phyloP scores from a whole-genome alignment of 805 yeast species.

The Pachysolen tannophilus region DNA sequence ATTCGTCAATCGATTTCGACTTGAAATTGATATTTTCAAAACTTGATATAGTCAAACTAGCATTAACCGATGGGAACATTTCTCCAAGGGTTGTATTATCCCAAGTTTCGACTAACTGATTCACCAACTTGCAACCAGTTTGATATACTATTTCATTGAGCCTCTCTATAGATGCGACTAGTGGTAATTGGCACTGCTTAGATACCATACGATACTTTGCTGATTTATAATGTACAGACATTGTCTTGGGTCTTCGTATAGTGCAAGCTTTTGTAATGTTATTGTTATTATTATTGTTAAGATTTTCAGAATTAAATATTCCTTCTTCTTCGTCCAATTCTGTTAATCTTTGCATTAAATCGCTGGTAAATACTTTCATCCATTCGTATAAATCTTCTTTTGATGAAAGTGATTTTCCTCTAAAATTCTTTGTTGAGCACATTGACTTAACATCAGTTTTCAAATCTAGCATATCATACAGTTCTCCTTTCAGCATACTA shows the following conservation, averaged over 20 bases:
- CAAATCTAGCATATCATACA: conserved; percentile 43
- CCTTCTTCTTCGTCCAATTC: conserved; percentile 66
- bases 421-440: conserved; percentile 81
- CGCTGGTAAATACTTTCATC: conserved; percentile 80
- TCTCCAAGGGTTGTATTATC: conserved; percentile 14
- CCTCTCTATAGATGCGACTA: conserved; percentile 28
- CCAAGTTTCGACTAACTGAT: conserved; percentile 19
- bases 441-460: conserved; percentile 70
- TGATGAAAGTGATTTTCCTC: conserved; percentile 42
- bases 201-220: conserved; percentile 22
- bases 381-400: conserved; percentile 59
- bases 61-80: conserved; percentile 40
- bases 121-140: conserved; percentile 14
- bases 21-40: conserved; percentile 37
- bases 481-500: conserved; percentile 58
- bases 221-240: conserved; percentile 31
- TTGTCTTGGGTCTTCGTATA: conserved; percentile 46
- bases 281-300: conserved; percentile 13
- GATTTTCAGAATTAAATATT: conserved; percentile 7
- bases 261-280: conserved; percentile 15
- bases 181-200: conserved; percentile 32
- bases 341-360: conserved; percentile 56
- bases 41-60: conserved; percentile 45
- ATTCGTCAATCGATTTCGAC: conserved; percentile 18
- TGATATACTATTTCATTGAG: conserved; percentile 20